A percentile compares a stretch with the other conserved stretches of the same genome.
These are phyloP conservation scores for Trichoderma atrobrunneum DNA, from an alignment of 2,329 filamentous ascomycete species.

Conservation along the genomic window DNA sequence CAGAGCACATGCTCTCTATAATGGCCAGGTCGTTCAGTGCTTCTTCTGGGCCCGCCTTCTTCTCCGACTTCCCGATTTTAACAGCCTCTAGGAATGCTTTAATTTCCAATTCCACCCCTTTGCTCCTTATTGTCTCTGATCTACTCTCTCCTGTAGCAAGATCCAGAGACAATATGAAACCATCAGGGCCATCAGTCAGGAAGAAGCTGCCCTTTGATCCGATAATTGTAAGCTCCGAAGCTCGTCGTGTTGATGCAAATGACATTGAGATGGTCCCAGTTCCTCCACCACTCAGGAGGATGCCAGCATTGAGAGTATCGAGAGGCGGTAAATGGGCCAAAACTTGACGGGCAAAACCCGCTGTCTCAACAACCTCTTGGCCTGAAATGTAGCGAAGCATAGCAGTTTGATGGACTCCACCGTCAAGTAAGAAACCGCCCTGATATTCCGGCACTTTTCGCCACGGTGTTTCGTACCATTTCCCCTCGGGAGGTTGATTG, in stretches of 20 bases:
- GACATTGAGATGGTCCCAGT: conserved; percentile 14
- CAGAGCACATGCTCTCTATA: conserved; percentile 9
- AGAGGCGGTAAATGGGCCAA: conserved; percentile 5
- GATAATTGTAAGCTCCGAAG: background rate
- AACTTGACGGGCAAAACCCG: conserved; percentile 6
- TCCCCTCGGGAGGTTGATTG: background rate
- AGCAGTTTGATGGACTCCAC: conserved; percentile 10
- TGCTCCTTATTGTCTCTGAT: background rate
- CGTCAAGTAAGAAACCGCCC: conserved; percentile 9
- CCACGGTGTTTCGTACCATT: conserved; percentile 15
- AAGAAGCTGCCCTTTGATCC: conserved; percentile 1
- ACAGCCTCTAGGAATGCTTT: conserved; percentile 4
- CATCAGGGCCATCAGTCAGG: background rate
- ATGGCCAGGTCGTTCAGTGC: conserved; percentile 8
- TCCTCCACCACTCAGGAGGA: background rate
- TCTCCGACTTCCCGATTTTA: background rate
- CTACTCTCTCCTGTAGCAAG: background rate
- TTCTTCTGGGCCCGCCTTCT: conserved; percentile 3
- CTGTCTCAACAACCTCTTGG: conserved; percentile 11
- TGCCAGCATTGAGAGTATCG: conserved; percentile 6
- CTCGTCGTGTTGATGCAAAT: background rate
- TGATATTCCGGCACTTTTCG: conserved; percentile 10
- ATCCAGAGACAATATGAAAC: background rate
- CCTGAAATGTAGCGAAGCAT: conserved; percentile 9
- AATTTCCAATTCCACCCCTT: conserved; percentile 6